Percentiles rank a stretch among this genome's conserved stretches.
phyloP scores from a whole-genome alignment of 345 rosid genomes.

The Syzygium aqueum region DNA sequence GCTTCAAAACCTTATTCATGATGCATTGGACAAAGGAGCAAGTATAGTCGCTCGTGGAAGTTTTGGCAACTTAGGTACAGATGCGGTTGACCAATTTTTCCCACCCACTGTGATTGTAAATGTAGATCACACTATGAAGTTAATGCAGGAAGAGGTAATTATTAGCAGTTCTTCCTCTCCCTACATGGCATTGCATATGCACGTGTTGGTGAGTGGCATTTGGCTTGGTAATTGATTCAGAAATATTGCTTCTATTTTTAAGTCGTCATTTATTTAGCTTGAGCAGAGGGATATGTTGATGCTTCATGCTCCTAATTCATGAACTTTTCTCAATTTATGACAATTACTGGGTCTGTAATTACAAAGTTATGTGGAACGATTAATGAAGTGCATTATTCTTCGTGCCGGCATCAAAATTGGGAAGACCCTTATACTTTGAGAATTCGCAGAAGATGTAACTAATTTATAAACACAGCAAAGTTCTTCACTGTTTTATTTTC shows the following conservation, averaged over 20 bases:
- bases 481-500: not conserved
- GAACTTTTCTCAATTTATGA: not conserved
- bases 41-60: conserved; percentile 86
- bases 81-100: conserved; percentile 90
- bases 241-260: not conserved
- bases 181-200: not conserved
- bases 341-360: not conserved
- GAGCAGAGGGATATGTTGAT: not conserved
- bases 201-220: not conserved
- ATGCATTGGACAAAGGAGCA: conserved; percentile 90
- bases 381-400: not conserved
- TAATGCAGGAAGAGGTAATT: conserved; percentile 96
- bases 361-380: not conserved
- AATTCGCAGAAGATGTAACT: not conserved
- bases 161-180: not conserved
- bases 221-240: not conserved
- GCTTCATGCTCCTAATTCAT: not conserved
- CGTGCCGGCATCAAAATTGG: not conserved
- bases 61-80: conserved; percentile 86
- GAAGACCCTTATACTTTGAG: not conserved
- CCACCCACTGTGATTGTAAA: conserved; percentile 85
- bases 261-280: not conserved
- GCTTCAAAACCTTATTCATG: conserved; percentile 78
- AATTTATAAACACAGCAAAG: not conserved
- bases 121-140: conserved; percentile 77